Evolutionary conservation across 495 filamentous ascomycete species (phyloP).

Genomic region (Umbilicaria muhlenbergii): DNA sequence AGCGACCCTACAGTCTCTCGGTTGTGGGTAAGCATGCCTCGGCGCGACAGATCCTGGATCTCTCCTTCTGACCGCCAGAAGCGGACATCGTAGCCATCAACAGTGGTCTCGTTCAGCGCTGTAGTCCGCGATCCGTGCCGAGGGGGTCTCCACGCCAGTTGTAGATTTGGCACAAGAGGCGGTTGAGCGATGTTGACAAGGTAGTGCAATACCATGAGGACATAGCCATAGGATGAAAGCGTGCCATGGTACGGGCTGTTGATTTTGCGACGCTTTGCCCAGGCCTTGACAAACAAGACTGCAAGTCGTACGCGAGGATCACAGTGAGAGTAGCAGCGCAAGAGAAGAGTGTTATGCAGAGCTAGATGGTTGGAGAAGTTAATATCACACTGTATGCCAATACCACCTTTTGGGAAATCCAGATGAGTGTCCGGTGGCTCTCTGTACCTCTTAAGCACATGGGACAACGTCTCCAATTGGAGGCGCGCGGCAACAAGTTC

Average conservation of each 20-base stretch:
- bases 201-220: constrained; percentile 88
- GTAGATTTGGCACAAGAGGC: constrained; percentile 67
- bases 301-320: constrained; percentile 59
- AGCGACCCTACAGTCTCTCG: constrained; percentile 44
- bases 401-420: constrained; percentile 52
- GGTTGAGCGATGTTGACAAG: constrained; percentile 63
- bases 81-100: constrained; percentile 42
- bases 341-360: constrained; percentile 60
- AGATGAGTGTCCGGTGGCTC: constrained; percentile 23
- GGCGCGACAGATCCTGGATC: constrained; percentile 34
- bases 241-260: constrained; percentile 72
- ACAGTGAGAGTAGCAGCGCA: constrained; percentile 60
- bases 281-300: constrained; percentile 68
- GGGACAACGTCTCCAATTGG: constrained; percentile 8
- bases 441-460: constrained; percentile 11
- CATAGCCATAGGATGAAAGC: constrained; percentile 73
- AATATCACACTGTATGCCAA: constrained; percentile 69
- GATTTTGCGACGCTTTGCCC: constrained; percentile 67
- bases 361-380: constrained; percentile 69
- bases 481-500: not conserved
- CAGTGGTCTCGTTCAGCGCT: constrained; percentile 12
- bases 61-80: constrained; percentile 55
- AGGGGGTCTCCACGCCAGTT: constrained; percentile 22
- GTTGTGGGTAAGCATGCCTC: constrained; percentile 41
- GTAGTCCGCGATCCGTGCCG: constrained; percentile 10